Evolutionary conservation across 2,329 filamentous ascomycete species (phyloP).

Genomic region (Fusarium agapanthi): DNA sequence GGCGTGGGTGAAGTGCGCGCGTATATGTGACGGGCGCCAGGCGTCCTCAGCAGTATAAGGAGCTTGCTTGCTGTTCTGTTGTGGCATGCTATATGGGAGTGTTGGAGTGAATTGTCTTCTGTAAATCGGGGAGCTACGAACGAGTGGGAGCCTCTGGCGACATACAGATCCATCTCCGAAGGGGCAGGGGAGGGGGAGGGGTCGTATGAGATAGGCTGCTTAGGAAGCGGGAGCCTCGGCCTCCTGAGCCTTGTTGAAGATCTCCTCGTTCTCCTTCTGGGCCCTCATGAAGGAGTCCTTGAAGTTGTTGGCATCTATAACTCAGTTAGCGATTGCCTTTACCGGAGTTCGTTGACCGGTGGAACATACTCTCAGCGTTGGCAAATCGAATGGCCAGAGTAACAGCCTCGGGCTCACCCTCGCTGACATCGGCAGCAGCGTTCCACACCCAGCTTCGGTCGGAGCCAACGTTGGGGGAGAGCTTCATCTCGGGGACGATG

Average conservation of each 20-base stretch:
- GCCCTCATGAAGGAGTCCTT: slow-evolving; percentile 98
- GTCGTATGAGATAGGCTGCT: slow-evolving; percentile 12
- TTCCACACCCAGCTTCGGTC: slow-evolving; percentile 99
- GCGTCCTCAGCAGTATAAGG: slow-evolving; percentile 25
- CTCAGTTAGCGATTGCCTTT: slow-evolving; percentile 32
- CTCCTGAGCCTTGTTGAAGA: slow-evolving; percentile 68
- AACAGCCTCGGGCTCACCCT: slow-evolving; percentile 95
- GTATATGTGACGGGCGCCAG: slow-evolving; percentile 11
- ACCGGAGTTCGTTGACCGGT: neutral
- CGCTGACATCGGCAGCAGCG: slow-evolving; percentile 94
- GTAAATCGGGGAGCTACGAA: slow-evolving; percentile 16
- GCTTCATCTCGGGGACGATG: slow-evolving; percentile 98
- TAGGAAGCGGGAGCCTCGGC: slow-evolving; percentile 41
- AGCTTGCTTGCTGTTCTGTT: slow-evolving; percentile 33
- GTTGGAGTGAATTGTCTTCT: slow-evolving; percentile 16
- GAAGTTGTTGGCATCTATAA: slow-evolving; percentile 90
- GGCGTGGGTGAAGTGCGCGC: slow-evolving; percentile 26
- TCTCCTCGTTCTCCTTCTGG: slow-evolving; percentile 91
- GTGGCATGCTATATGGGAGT: slow-evolving; percentile 35
- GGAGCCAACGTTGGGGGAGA: slow-evolving; percentile 95
- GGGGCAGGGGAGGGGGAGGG: slow-evolving; percentile 21
- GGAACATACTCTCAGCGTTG: slow-evolving; percentile 89
- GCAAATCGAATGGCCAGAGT: slow-evolving; percentile 97
- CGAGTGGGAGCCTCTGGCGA: slow-evolving; percentile 16
- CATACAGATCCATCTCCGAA: slow-evolving; percentile 21